Evolutionary conservation across 148 eudicot genomes (phyloP).

Genomic region (Talinum fruticosum): DNA sequence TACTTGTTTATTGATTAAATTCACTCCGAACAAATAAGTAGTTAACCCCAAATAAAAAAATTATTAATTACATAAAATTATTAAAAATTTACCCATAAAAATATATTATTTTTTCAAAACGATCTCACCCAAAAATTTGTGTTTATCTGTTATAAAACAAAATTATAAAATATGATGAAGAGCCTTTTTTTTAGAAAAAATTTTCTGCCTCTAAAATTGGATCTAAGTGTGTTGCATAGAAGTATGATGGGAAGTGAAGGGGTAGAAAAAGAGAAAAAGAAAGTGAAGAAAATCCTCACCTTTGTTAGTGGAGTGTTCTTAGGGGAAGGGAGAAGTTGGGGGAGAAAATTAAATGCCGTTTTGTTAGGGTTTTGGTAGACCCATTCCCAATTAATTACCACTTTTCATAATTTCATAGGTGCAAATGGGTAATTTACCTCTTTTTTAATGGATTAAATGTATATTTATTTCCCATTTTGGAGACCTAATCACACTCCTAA

Average conservation of each 20-base stretch:
- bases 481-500: constrained; percentile 23
- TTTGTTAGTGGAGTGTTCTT: constrained; percentile 25
- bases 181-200: no score
- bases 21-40: no score
- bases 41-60: no score
- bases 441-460: no score
- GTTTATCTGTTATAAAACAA: no score
- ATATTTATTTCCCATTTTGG: background rate
- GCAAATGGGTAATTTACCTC: background rate
- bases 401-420: background rate
- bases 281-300: constrained; percentile 10
- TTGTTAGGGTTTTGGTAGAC: constrained; percentile 7
- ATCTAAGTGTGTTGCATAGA: constrained; percentile 4
- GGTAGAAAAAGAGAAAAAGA: constrained; percentile 17
- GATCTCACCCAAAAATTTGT: no score
- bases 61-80: no score
- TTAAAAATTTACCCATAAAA: no score
- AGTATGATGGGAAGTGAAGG: constrained; percentile 20
- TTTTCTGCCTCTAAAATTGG: constrained; percentile 4
- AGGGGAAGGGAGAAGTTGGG: background rate
- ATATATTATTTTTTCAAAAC: no score
- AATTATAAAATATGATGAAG: no score
- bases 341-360: constrained; percentile 11
- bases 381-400: constrained; percentile 2
- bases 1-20: no score